These are phyloP conservation scores for Xerocomus nothofagi DNA, from an alignment of 1,284 basidiomycete genomes.

Conservation along the genomic window DNA sequence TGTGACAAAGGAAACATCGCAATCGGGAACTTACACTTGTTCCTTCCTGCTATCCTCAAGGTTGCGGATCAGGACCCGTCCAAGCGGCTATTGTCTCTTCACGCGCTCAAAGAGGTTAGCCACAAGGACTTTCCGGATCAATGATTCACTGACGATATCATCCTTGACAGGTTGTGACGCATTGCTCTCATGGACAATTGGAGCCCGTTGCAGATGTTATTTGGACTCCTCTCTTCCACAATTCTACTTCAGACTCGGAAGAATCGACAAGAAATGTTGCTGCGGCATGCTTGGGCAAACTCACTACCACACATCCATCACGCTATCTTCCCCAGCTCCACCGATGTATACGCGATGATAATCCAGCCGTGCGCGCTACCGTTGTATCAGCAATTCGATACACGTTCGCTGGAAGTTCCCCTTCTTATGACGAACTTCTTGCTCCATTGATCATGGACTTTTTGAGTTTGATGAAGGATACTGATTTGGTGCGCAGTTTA, in stretches of 20 bases:
- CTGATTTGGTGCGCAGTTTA: slow-evolving; percentile 66
- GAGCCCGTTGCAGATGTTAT: slow-evolving; percentile 83
- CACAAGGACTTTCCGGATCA: neutral
- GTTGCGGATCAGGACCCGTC: slow-evolving; percentile 78
- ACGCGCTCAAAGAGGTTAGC: slow-evolving; percentile 88
- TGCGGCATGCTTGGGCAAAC: slow-evolving; percentile 94
- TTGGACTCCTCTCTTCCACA: slow-evolving; percentile 89
- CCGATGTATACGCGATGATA: slow-evolving; percentile 70
- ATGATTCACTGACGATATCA: neutral
- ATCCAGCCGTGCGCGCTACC: slow-evolving; percentile 78
- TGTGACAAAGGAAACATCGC: slow-evolving; percentile 79
- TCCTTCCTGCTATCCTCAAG: slow-evolving; percentile 84
- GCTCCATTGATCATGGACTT: slow-evolving; percentile 88
- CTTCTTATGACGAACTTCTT: slow-evolving; percentile 86
- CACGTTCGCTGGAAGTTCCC: slow-evolving; percentile 87
- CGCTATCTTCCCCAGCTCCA: slow-evolving; percentile 92
- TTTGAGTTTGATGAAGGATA: slow-evolving; percentile 82
- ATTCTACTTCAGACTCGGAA: slow-evolving; percentile 75
- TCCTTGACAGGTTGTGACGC: slow-evolving; percentile 74
- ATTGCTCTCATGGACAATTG: slow-evolving; percentile 81
- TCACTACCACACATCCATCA: slow-evolving; percentile 87
- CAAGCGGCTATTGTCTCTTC: slow-evolving; percentile 80
- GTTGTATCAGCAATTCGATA: slow-evolving; percentile 95
- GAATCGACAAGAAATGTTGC: slow-evolving; percentile 94
- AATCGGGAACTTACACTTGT: slow-evolving; percentile 84